Percentiles rank a stretch among this genome's conserved stretches.
phyloP scores from a whole-genome alignment of 257 asterid species.

The Przewalskia tangutica region DNA sequence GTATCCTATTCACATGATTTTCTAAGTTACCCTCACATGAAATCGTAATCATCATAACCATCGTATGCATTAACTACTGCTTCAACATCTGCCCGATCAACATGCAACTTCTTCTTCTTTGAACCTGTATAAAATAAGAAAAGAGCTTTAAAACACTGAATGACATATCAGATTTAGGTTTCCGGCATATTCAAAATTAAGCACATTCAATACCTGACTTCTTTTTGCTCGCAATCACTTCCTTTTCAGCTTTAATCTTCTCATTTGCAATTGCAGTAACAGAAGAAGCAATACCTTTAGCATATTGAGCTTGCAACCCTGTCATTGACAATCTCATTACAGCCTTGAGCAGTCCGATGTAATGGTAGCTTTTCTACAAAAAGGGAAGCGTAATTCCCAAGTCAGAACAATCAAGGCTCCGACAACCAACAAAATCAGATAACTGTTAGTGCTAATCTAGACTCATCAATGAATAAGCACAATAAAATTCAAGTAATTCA shows the following conservation, averaged over 20 bases:
- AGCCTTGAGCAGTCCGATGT: slow-evolving; percentile 66
- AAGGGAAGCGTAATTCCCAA: background rate
- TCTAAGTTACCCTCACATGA: slow-evolving; percentile 45
- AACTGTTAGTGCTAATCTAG: no score
- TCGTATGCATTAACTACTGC: slow-evolving; percentile 27
- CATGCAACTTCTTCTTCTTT: slow-evolving; percentile 69
- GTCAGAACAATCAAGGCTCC: background rate
- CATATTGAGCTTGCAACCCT: slow-evolving; percentile 69
- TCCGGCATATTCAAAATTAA: background rate
- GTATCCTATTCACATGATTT: background rate
- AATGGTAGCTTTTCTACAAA: slow-evolving; percentile 78
- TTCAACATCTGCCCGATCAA: slow-evolving; percentile 58
- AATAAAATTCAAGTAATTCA: no score
- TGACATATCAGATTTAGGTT: background rate
- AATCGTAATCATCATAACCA: slow-evolving; percentile 66
- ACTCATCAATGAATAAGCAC: no score
- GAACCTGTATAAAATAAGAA: slow-evolving; percentile 31
- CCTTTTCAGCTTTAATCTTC: slow-evolving; percentile 85
- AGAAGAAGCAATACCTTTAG: slow-evolving; percentile 74
- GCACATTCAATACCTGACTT: slow-evolving; percentile 39
- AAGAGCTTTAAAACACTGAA: background rate
- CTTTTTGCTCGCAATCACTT: slow-evolving; percentile 77
- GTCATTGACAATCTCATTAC: slow-evolving; percentile 76
- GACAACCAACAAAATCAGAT: background rate
- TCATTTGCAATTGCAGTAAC: slow-evolving; percentile 88